Conservation (phyloP, 2,329 filamentous ascomycete species). For the Pochonia chlamydosporia region DNA sequence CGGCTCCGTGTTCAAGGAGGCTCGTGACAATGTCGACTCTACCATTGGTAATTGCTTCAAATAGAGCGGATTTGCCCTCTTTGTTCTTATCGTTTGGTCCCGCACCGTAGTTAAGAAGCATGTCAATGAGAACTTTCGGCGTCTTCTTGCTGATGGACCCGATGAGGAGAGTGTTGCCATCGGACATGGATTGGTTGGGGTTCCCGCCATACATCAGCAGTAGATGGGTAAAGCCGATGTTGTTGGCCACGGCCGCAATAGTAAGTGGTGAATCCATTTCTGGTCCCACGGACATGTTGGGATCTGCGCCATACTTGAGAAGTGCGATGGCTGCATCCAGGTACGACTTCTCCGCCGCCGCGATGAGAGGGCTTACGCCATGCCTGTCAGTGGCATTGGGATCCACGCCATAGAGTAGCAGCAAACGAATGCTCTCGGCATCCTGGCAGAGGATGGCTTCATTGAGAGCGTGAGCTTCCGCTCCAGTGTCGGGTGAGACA, state of each 20-base stretch:
- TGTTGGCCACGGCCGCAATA: slow-evolving; percentile 43
- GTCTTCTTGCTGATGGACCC: slow-evolving; percentile 54
- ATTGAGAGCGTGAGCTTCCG: slow-evolving; percentile 42
- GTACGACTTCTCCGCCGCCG: slow-evolving; percentile 46
- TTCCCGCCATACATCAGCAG: slow-evolving; percentile 58
- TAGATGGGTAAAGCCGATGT: slow-evolving; percentile 51
- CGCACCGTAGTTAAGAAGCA: slow-evolving; percentile 54
- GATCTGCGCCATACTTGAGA: slow-evolving; percentile 59
- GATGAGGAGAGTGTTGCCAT: slow-evolving; percentile 57
- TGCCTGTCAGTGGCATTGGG: slow-evolving; percentile 45
- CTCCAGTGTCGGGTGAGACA: slow-evolving; percentile 42
- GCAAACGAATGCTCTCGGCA: slow-evolving; percentile 45
- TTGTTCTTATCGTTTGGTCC: slow-evolving; percentile 54
- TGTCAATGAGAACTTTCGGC: slow-evolving; percentile 47
- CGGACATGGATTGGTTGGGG: slow-evolving; percentile 44
- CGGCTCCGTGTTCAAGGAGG: slow-evolving; percentile 50
- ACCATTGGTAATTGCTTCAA: slow-evolving; percentile 52
- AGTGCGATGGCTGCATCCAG: slow-evolving; percentile 52
- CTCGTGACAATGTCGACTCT: slow-evolving; percentile 50
- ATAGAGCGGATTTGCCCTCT: slow-evolving; percentile 58
- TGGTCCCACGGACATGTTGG: slow-evolving; percentile 43
- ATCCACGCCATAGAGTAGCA: slow-evolving; percentile 52
- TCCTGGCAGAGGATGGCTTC: slow-evolving; percentile 48
- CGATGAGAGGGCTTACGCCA: slow-evolving; percentile 45
- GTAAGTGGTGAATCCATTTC: slow-evolving; percentile 51